Evolutionary conservation across 768 basidiomycete species (phyloP), one percentile per base, ranked within the genome.

Genomic region (Boletus rex-veris): DNA sequence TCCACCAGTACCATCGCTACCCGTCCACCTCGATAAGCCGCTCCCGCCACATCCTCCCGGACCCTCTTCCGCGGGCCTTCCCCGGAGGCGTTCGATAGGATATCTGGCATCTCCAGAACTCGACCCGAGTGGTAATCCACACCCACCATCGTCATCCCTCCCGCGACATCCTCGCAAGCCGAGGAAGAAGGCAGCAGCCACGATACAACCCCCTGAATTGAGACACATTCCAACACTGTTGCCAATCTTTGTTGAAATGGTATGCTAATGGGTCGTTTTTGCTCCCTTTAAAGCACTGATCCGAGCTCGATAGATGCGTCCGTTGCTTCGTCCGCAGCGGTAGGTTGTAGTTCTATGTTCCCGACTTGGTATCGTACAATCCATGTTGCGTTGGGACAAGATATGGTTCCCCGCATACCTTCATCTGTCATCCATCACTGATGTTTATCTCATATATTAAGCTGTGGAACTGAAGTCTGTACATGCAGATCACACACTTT

Each of bases 161-260:
- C 53, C 31, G 37, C 51, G 38, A 47, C 45, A 55, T n/a, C 49
- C 53, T 43, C 62, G 41, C 61, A 75, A 73, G 53, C 72, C 73
- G 16, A 60, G 55, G 68, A 86, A 81, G 70, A 79, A 75, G 57
- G 67, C 68, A 21, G 55, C 65, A 2, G 70, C 73, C 41, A 63
- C 73, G 8, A 69, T 89, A 41, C 80, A 83, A 59, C 85, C 88
- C 41, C 97, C 97, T 2, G 84, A 90, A 48, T 74, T 98, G 44
- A 73, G 76, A 44, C 80, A 86, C 63, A 82, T 98, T 48, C 88
- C 91, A n/a, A 77, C 83, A 55, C 69, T 99, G 19, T 74, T 97
- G 36, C 93, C 96, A 2, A 62, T 98, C 26, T 98, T 98, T 68
- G 80, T 88, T 41, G 97, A 98, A 74, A 84, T 98, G 80, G 94